Conservation (phyloP, 148 eudicot genomes). For the Pouteria glomerata region DNA sequence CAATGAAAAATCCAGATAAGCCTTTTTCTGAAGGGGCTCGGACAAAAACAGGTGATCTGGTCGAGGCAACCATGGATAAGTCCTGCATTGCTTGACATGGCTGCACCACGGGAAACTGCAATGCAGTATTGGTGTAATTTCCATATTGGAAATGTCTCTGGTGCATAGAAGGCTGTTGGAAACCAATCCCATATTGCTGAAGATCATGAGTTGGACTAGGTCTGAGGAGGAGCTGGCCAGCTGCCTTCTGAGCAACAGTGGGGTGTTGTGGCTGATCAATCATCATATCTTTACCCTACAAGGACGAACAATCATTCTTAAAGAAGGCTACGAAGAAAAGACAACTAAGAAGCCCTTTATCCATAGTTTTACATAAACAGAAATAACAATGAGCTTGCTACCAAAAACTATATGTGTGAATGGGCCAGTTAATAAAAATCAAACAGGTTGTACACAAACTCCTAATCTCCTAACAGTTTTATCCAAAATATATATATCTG, state of each 20-base stretch:
- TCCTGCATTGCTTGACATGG: conserved; percentile 7
- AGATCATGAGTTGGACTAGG: neutral
- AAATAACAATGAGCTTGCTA: neutral
- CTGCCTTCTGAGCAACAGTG: conserved; percentile 10
- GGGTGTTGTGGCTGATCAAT: conserved; percentile 4
- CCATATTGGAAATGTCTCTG: conserved; percentile 19
- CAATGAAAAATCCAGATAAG: conserved; percentile 20
- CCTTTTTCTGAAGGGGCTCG: conserved; percentile 32
- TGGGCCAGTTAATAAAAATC: neutral
- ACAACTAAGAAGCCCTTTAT: neutral
- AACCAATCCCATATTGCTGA: neutral
- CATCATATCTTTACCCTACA: conserved; percentile 9
- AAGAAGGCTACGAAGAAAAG: neutral
- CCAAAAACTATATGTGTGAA: neutral
- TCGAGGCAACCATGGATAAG: conserved; percentile 16
- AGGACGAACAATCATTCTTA: neutral
- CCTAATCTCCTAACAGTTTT: neutral
- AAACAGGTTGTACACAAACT: neutral
- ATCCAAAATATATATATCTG: neutral
- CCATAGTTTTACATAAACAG: neutral
- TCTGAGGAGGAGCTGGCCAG: conserved; percentile 7
- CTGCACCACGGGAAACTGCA: conserved; percentile 19
- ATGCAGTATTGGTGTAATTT: conserved; percentile 15
- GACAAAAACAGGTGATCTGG: conserved; percentile 21
- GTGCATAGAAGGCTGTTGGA: conserved; percentile 10